phyloP scores from a whole-genome alignment of 805 yeast species.

The Kuraishia piskuri region DNA sequence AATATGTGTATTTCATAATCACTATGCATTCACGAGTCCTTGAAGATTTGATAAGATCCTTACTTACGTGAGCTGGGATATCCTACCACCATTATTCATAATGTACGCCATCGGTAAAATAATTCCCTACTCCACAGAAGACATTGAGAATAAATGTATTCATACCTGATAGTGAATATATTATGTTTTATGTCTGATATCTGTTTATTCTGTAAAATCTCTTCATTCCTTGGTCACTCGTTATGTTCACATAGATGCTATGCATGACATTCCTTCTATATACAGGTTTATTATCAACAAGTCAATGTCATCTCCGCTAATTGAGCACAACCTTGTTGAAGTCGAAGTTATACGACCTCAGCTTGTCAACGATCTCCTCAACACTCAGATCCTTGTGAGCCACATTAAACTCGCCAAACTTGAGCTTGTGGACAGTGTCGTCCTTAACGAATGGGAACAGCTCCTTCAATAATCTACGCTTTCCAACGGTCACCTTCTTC shows the following conservation, averaged over 20 bases:
- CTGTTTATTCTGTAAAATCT: no score
- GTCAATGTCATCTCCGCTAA: not conserved
- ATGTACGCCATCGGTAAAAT: no score
- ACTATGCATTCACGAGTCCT: no score
- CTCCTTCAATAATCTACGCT: constrained; percentile 47
- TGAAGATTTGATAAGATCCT: no score
- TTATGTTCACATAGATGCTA: not conserved
- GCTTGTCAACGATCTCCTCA: constrained; percentile 38
- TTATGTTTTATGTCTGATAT: not conserved
- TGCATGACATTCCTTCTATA: not conserved
- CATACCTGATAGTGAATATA: no score
- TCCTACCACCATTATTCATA: no score
- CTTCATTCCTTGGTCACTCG: not conserved
- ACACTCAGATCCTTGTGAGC: constrained; percentile 34
- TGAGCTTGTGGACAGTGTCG: constrained; percentile 30
- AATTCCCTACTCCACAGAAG: no score
- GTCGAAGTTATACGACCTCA: constrained; percentile 29
- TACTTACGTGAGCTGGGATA: no score
- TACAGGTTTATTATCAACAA: not conserved
- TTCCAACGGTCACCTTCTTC: constrained; percentile 49
- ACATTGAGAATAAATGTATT: no score
- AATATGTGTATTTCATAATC: no score
- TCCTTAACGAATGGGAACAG: constrained; percentile 43
- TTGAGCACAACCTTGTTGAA: constrained; percentile 1
- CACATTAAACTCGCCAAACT: constrained; percentile 38